These are phyloP conservation scores for Voacanga thouarsii DNA, from an alignment of 257 asterid species.

Conservation along the genomic window DNA sequence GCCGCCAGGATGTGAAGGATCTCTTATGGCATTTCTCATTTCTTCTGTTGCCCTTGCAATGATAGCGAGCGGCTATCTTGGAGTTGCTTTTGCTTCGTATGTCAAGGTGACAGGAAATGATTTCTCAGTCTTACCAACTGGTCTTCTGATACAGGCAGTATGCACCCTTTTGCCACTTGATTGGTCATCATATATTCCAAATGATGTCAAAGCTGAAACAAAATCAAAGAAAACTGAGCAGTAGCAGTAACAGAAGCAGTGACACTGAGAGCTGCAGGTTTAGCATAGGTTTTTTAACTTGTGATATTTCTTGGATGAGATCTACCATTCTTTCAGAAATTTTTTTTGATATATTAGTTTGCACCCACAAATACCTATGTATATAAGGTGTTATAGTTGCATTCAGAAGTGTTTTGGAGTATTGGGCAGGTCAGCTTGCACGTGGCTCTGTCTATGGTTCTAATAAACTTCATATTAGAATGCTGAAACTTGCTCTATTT, in stretches of 20 bases:
- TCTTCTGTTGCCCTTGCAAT: conserved; percentile 77
- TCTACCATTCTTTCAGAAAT: background rate
- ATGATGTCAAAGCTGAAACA: conserved; percentile 36
- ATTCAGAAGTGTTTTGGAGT: background rate
- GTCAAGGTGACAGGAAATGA: conserved; percentile 60
- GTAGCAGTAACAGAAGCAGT: background rate
- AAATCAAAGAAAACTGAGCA: conserved; percentile 47
- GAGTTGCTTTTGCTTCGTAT: conserved; percentile 68
- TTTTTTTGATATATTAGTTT: background rate
- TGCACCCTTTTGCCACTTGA: conserved; percentile 69
- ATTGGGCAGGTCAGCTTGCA: too few species aligned
- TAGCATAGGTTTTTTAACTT: background rate
- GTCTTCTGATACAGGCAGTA: conserved; percentile 67
- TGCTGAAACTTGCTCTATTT: too few species aligned
- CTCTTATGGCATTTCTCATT: conserved; percentile 89
- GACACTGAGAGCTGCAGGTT: background rate
- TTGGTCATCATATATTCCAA: conserved; percentile 62
- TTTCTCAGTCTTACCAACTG: conserved; percentile 62
- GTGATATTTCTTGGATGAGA: background rate
- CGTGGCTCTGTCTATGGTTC: background rate
- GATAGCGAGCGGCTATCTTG: conserved; percentile 78
- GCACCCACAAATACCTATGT: background rate
- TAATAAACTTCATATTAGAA: too few species aligned
- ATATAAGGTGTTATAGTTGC: background rate
- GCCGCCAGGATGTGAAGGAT: conserved; percentile 94